These are phyloP conservation scores for Coemansia sp. DNA, from an alignment of 192 early-diverging fungal genomes.

Conservation along the genomic window DNA sequence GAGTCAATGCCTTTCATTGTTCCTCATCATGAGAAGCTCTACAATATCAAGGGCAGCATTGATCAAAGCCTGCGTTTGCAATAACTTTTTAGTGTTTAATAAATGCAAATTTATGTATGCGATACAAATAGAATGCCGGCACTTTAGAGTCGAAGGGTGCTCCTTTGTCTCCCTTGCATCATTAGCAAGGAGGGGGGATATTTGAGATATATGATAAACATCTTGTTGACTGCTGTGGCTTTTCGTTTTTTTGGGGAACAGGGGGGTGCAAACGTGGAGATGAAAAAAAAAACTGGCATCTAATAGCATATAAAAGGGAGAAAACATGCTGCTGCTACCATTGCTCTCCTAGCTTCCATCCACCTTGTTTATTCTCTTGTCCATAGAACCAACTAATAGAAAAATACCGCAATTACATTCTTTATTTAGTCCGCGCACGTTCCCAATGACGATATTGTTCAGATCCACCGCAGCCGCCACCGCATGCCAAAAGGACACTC, in stretches of 20 bases:
- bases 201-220: neutral
- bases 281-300: neutral
- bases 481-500: neutral
- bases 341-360: neutral
- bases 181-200: neutral
- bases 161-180: neutral
- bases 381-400: too few species aligned
- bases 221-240: neutral
- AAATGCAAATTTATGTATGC: neutral
- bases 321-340: neutral
- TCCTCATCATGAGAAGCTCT: constrained; percentile 9
- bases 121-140: neutral
- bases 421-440: neutral
- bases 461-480: neutral
- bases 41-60: neutral
- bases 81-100: neutral
- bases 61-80: neutral
- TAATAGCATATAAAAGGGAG: neutral
- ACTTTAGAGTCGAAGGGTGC: neutral
- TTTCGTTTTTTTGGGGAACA: neutral
- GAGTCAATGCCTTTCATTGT: constrained; percentile 21
- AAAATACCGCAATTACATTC: too few species aligned
- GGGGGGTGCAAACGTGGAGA: neutral
- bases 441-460: neutral
- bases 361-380: neutral